Conservation (phyloP, 2,329 filamentous ascomycete species). For the Diaporthe sp. region DNA sequence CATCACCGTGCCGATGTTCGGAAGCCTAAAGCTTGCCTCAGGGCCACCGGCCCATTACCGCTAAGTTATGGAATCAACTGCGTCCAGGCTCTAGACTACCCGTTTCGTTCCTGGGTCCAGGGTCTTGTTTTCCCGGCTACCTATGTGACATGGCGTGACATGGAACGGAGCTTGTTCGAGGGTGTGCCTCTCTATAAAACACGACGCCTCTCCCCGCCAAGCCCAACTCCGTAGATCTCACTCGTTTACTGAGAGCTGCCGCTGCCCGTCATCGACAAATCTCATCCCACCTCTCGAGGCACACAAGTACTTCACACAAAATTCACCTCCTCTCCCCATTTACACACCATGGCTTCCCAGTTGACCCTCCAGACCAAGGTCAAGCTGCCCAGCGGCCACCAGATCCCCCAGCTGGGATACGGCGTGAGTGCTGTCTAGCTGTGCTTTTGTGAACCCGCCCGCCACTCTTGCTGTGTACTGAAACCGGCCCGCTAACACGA, state of each 20-base stretch:
- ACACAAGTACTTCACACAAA: background rate
- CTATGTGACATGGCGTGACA: background rate
- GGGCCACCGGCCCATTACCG: background rate
- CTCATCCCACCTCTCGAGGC: background rate
- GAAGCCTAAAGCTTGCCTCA: constrained; percentile 16
- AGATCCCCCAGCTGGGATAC: constrained; percentile 66
- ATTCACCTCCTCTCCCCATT: background rate
- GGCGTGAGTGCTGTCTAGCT: constrained; percentile 58
- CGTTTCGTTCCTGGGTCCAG: background rate
- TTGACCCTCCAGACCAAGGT: constrained; percentile 61
- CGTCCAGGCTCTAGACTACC: background rate
- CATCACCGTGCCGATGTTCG: constrained; percentile 30
- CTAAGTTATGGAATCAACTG: background rate
- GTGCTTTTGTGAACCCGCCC: constrained; percentile 14
- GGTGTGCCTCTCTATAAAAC: constrained; percentile 13
- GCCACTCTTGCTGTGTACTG: background rate
- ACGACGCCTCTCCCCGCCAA: background rate
- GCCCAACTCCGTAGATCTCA: background rate
- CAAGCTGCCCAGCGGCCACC: constrained; percentile 68
- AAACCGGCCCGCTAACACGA: constrained; percentile 10
- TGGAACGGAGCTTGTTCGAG: constrained; percentile 6
- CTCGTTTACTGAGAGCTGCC: background rate
- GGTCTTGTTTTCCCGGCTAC: background rate
- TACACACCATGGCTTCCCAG: constrained; percentile 57
- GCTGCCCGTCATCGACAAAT: background rate